Conservation (phyloP, 306 rosid genomes). For the Rubus parviflorus region DNA sequence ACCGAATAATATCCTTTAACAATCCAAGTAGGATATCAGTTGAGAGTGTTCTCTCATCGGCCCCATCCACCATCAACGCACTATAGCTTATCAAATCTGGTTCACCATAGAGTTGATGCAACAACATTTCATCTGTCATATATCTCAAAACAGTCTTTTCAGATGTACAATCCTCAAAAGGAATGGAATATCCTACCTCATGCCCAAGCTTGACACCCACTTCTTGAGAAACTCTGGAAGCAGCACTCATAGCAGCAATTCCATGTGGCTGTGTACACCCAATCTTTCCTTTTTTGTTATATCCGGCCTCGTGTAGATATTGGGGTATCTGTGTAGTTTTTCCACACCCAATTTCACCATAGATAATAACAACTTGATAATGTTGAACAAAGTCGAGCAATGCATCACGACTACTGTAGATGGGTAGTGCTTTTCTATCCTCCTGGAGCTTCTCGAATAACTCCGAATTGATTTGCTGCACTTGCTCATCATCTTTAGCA, state of each 20-base stretch:
- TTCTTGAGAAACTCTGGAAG: constrained; percentile 85
- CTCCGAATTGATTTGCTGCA: background rate
- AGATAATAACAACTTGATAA: constrained; percentile 88
- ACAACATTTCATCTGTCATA: constrained; percentile 91
- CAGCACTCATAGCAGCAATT: constrained; percentile 90
- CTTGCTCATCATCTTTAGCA: background rate
- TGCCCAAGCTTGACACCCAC: constrained; percentile 84
- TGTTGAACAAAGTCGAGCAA: constrained; percentile 60
- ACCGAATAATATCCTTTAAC: constrained; percentile 77
- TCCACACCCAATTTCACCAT: constrained; percentile 91
- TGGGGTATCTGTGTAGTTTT: constrained; percentile 94
- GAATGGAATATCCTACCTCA: constrained; percentile 90
- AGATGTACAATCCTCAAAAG: constrained; percentile 65
- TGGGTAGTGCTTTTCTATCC: constrained; percentile 68
- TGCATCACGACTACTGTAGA: constrained; percentile 35
- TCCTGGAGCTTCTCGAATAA: constrained; percentile 31
- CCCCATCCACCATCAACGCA: constrained; percentile 96
- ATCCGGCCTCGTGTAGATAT: constrained; percentile 91
- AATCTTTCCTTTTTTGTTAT: constrained; percentile 77
- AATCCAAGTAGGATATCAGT: constrained; percentile 84
- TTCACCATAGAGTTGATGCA: constrained; percentile 82
- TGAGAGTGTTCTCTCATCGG: constrained; percentile 90
- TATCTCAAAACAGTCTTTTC: constrained; percentile 79
- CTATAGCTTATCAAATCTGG: constrained; percentile 82
- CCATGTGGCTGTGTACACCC: constrained; percentile 89